Evolutionary conservation across 495 filamentous ascomycete species (phyloP).

Genomic region (Neurospora cerealis): DNA sequence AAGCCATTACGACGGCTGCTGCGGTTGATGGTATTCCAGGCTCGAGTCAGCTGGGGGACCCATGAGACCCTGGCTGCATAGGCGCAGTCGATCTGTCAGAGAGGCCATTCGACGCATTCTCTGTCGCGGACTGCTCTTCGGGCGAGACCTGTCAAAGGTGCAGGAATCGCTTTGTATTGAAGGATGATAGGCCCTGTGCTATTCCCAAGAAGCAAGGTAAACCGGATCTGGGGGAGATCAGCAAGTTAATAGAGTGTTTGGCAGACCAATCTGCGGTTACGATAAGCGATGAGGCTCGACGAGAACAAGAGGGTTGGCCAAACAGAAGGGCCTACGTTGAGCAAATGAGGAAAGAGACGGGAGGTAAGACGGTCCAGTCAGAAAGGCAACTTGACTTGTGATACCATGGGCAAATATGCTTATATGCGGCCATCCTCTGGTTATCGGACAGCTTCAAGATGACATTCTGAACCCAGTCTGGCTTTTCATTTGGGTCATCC

Average conservation of each 20-base stretch:
- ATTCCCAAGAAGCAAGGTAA: background rate
- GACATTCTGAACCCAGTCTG: background rate
- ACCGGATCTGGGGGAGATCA: background rate
- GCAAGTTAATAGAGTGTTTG: background rate
- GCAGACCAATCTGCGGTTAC: background rate
- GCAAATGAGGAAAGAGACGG: no score
- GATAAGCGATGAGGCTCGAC: background rate
- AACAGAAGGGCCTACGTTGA: background rate
- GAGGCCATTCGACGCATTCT: background rate
- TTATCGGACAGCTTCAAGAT: background rate
- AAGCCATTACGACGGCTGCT: background rate
- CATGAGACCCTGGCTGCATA: background rate
- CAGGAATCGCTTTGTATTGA: background rate
- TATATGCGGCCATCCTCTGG: background rate
- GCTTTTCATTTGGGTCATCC: background rate
- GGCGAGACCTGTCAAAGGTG: background rate
- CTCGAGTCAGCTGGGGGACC: background rate
- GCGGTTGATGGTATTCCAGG: background rate
- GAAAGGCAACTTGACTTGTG: background rate
- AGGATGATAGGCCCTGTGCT: background rate
- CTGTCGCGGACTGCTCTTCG: background rate
- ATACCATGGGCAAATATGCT: background rate
- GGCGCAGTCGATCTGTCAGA: background rate
- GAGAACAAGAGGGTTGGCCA: background rate
- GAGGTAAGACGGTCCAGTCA: no score